Evolutionary conservation across 805 yeast genomes (phyloP).

Genomic region (Hanseniaspora taiwanica): DNA sequence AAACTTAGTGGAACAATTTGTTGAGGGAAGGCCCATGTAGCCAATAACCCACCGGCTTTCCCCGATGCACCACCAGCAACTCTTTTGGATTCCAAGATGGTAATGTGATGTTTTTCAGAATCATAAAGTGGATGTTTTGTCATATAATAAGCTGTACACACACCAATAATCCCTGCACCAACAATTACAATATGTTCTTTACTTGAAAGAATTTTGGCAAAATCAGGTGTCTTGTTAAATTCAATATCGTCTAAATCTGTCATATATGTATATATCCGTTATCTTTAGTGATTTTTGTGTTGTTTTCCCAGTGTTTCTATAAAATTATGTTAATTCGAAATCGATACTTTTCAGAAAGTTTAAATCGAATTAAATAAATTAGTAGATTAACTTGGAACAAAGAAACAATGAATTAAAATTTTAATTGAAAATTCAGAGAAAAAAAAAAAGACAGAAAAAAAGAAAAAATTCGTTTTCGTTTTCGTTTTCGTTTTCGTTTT

Average conservation of each 20-base stretch:
- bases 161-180: slow-evolving; percentile 95
- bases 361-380: too few relatives aligned
- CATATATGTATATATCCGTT: too few relatives aligned
- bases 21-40: slow-evolving; percentile 94
- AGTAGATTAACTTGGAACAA: too few relatives aligned
- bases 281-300: too few relatives aligned
- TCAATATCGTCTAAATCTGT: slow-evolving; percentile 4
- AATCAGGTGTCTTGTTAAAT: slow-evolving; percentile 4
- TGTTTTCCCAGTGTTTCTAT: too few relatives aligned
- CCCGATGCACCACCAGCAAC: slow-evolving; percentile 98
- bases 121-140: slow-evolving; percentile 74
- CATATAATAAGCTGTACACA: slow-evolving; percentile 81
- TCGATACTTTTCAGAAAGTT: too few relatives aligned
- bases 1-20: slow-evolving; percentile 85
- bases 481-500: neutral
- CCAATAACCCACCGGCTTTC: slow-evolving; percentile 91
- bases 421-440: too few relatives aligned
- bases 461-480: neutral
- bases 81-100: slow-evolving; percentile 75
- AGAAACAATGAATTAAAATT: too few relatives aligned
- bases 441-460: too few relatives aligned
- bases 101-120: slow-evolving; percentile 60
- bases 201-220: slow-evolving; percentile 23
- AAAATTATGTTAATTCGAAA: too few relatives aligned
- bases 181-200: slow-evolving; percentile 72